Conservation (phyloP, 169 alveolate genomes). For the Cryptosporidium baileyi region DNA sequence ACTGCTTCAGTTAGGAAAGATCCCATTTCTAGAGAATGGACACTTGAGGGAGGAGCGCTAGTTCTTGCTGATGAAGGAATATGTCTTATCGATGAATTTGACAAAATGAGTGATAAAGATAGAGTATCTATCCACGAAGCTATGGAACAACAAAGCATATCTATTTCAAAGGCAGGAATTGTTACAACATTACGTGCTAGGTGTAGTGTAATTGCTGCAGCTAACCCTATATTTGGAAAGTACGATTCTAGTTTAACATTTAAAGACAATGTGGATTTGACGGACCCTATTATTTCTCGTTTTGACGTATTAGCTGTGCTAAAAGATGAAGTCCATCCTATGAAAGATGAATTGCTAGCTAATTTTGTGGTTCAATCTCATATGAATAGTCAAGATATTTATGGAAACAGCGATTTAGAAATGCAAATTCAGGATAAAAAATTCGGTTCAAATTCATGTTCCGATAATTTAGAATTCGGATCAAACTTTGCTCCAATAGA, state of each 20-base stretch:
- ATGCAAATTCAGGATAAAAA: conserved; percentile 65
- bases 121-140: conserved; percentile 99
- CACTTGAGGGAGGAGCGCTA: conserved; percentile 99
- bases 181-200: conserved; percentile 97
- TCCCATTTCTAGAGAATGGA: conserved; percentile 96
- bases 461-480: not conserved
- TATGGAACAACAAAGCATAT: conserved; percentile 99
- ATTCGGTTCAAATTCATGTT: conserved; percentile 62
- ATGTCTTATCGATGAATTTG: conserved; percentile 99
- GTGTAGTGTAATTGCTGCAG: conserved; percentile 99
- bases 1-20: conserved; percentile 96
- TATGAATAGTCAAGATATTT: conserved; percentile 73
- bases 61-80: conserved; percentile 99
- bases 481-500: conserved; percentile 77
- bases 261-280: conserved; percentile 97
- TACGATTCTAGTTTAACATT: conserved; percentile 96
- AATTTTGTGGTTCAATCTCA: conserved; percentile 91
- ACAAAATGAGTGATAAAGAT: conserved; percentile 99
- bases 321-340: conserved; percentile 94
- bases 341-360: conserved; percentile 93
- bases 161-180: conserved; percentile 98
- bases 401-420: conserved; percentile 61
- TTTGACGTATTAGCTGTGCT: conserved; percentile 98
- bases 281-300: conserved; percentile 98
- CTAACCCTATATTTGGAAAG: conserved; percentile 96